Evolutionary conservation across 2,329 filamentous ascomycete genomes (phyloP).

Genomic region (Podosphaera aphanis): DNA sequence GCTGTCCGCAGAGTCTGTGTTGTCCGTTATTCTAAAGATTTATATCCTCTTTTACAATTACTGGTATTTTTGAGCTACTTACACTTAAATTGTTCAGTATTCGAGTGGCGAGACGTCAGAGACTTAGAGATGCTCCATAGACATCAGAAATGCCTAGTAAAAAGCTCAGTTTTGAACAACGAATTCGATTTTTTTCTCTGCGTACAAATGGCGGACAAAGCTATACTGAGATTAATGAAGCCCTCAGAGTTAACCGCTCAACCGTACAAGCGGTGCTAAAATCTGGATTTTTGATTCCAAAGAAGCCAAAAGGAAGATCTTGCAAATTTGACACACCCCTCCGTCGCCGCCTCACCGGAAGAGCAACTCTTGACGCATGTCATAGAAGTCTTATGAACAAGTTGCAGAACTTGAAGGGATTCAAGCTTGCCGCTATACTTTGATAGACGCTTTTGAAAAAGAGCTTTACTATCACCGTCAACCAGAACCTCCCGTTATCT

Average conservation of each 20-base stretch:
- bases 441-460: too few relatives aligned
- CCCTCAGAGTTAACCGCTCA: not conserved
- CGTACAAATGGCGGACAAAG: not conserved
- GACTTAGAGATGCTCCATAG: not conserved
- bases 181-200: not conserved
- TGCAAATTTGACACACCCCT: too few relatives aligned
- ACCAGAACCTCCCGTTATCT: too few relatives aligned
- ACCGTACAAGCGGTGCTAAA: not conserved
- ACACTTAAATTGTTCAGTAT: not conserved
- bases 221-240: not conserved
- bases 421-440: too few relatives aligned
- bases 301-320: not conserved
- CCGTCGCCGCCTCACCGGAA: too few relatives aligned
- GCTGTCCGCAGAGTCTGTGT: too few relatives aligned
- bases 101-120: not conserved
- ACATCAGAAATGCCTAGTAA: not conserved
- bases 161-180: not conserved
- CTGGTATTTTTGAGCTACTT: not conserved
- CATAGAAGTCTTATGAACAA: too few relatives aligned
- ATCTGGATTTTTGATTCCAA: not conserved
- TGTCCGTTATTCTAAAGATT: not conserved
- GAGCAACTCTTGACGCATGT: too few relatives aligned
- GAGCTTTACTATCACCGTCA: too few relatives aligned
- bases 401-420: too few relatives aligned
- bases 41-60: not conserved